Evolutionary conservation across 148 eudicot genomes (phyloP).

Genomic region (Chenopodium album): DNA sequence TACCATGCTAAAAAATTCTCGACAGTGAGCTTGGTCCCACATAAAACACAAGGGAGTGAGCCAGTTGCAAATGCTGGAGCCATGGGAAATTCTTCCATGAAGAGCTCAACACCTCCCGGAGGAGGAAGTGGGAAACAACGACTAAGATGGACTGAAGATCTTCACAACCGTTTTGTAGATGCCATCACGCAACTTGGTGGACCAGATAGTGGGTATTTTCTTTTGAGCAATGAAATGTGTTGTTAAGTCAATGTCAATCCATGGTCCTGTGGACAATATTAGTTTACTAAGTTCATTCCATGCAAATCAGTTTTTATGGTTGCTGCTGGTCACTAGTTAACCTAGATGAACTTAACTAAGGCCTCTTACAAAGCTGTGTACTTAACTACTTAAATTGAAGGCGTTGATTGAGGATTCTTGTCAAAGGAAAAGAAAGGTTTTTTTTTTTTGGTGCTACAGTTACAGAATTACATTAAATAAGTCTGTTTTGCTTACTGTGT

Average conservation of each 20-base stretch:
- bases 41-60: conserved; percentile 47
- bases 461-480: background rate
- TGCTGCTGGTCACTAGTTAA: background rate
- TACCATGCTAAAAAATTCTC: conserved; percentile 51
- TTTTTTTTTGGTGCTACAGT: background rate
- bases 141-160: conserved; percentile 68
- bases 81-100: conserved; percentile 38
- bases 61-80: conserved; percentile 39
- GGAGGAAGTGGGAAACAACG: conserved; percentile 59
- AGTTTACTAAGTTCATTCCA: background rate
- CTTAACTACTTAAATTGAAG: background rate
- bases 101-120: conserved; percentile 40
- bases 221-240: conserved; percentile 27
- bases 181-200: conserved; percentile 78
- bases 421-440: background rate
- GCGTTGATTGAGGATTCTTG: background rate
- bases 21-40: conserved; percentile 47
- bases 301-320: background rate
- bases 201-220: conserved; percentile 73
- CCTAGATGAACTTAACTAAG: background rate
- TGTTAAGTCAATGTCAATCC: background rate
- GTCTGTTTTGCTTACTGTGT: background rate
- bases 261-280: background rate
- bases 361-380: no score
- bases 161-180: conserved; percentile 67